Evolutionary conservation across 2,329 filamentous ascomycete species (phyloP), one percentile per base, ranked within the genome.

Genomic region (Orbilia blumenaviensis): DNA sequence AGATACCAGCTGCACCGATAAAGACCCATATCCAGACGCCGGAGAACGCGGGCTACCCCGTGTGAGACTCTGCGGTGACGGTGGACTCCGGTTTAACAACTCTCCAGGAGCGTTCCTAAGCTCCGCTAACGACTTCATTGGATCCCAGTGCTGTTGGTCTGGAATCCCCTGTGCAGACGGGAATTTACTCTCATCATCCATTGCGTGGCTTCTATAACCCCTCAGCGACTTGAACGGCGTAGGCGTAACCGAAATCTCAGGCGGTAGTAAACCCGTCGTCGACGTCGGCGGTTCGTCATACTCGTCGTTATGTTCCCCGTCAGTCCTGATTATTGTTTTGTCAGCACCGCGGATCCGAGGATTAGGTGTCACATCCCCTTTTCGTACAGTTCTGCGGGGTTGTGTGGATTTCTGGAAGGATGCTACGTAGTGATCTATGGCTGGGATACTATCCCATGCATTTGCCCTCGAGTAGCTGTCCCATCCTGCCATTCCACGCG

Each of bases 391-490:
- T 36, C 41, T 41, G 6, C 27, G 48, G 23, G 50, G 25, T 34
- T 56, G 48, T 48, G 46, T 56, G 72, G 23, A 38, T 60, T 52
- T 44, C 36, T 61, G 72, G 38, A 76, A 85, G 63, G 88, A 87
- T 78, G 92, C 91, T 66, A 98, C 92, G 81, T 97, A 99, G 78
- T 88, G 88, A 80, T 92, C 90, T 80, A 99, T 99, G 78, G 92
- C 91, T 10, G 92, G 92, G 62, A 96, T 88, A 63, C 92, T 92
- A 80, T 99, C 95, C 95, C 95, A 99, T 14, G 93, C 94, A 82
- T 98, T 99, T 60, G 86, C 88, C 52, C 89, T 87, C n/a, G 88
- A 86, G 82, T 91, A 97, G 52, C 86, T 86, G 78, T 89, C 87
- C 92, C 92, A 96, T 18, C 89, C 87, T 80, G 90, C 86, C 32